These are phyloP conservation scores for Psidium guajava DNA, from an alignment of 345 rosid species.

Conservation along the genomic window DNA sequence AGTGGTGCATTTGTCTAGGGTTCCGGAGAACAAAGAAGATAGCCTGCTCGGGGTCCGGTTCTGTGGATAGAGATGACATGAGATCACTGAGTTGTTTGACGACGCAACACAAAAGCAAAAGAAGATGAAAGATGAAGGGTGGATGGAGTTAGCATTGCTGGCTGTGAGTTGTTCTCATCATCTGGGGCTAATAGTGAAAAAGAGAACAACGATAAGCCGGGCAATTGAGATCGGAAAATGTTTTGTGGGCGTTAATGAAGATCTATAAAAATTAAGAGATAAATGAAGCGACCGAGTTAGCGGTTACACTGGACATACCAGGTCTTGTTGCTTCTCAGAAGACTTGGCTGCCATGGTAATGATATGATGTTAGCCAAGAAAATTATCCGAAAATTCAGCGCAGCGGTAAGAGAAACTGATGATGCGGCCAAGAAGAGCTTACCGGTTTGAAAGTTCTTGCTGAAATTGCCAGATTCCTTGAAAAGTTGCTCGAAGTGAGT, in stretches of 20 bases:
- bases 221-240: neutral
- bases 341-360: conserved; percentile 24
- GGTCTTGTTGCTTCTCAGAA: conserved; percentile 39
- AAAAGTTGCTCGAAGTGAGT: conserved; percentile 95
- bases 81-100: neutral
- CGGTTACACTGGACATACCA: conserved; percentile 24
- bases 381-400: neutral
- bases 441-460: conserved; percentile 88
- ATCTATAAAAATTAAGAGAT: neutral
- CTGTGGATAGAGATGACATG: conserved; percentile 19
- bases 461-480: conserved; percentile 98
- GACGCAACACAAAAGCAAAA: neutral
- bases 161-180: neutral
- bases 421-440: neutral
- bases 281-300: neutral
- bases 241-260: neutral
- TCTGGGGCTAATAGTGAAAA: neutral
- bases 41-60: conserved; percentile 68
- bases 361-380: neutral
- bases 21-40: conserved; percentile 80
- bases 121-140: neutral
- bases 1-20: conserved; percentile 87
- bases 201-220: neutral
- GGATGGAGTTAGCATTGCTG: neutral
- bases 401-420: neutral